phyloP scores from a whole-genome alignment of 2,329 filamentous ascomycete genomes.

The Furcasterigmium sp. region DNA sequence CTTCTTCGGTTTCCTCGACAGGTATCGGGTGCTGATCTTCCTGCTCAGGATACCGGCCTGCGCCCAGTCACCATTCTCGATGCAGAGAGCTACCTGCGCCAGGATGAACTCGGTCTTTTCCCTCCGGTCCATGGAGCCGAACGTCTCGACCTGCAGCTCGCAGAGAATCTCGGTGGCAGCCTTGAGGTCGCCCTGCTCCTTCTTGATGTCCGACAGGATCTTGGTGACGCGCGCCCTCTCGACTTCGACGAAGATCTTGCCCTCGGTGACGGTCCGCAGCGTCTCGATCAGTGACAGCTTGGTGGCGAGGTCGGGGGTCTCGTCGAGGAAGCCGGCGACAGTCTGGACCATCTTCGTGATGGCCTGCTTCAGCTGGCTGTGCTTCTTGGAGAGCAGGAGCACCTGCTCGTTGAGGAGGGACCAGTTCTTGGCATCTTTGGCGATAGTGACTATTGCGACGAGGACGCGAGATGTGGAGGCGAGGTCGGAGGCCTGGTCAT shows the following conservation, averaged over 20 bases:
- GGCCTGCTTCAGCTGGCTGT: slow-evolving; percentile 98
- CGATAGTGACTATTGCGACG: slow-evolving; percentile 84
- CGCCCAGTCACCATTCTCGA: slow-evolving; percentile 92
- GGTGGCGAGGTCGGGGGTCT: slow-evolving; percentile 76
- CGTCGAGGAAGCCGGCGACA: slow-evolving; percentile 86
- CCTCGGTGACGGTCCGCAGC: slow-evolving; percentile 91
- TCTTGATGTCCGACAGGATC: slow-evolving; percentile 96
- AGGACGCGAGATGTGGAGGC: slow-evolving; percentile 89
- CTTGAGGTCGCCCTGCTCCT: slow-evolving; percentile 85
- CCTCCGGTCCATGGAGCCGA: slow-evolving; percentile 93
- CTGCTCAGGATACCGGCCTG: slow-evolving; percentile 89
- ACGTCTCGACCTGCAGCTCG: slow-evolving; percentile 97
- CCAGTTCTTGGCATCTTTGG: slow-evolving; percentile 92
- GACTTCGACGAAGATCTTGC: slow-evolving; percentile 99
- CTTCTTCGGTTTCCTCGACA: slow-evolving; percentile 87
- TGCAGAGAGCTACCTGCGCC: slow-evolving; percentile 89
- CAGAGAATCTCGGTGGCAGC: slow-evolving; percentile 89
- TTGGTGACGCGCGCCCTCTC: slow-evolving; percentile 93
- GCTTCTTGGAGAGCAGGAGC: slow-evolving; percentile 94
- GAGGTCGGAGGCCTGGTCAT: slow-evolving; percentile 80
- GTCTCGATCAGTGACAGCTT: slow-evolving; percentile 95
- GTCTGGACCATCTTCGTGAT: slow-evolving; percentile 98
- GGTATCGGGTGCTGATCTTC: slow-evolving; percentile 95
- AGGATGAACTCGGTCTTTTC: slow-evolving; percentile 99
- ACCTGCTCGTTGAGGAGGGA: slow-evolving; percentile 94